These are phyloP conservation scores for Aspergillus panamensis DNA, from an alignment of 495 filamentous ascomycete genomes.

Conservation along the genomic window DNA sequence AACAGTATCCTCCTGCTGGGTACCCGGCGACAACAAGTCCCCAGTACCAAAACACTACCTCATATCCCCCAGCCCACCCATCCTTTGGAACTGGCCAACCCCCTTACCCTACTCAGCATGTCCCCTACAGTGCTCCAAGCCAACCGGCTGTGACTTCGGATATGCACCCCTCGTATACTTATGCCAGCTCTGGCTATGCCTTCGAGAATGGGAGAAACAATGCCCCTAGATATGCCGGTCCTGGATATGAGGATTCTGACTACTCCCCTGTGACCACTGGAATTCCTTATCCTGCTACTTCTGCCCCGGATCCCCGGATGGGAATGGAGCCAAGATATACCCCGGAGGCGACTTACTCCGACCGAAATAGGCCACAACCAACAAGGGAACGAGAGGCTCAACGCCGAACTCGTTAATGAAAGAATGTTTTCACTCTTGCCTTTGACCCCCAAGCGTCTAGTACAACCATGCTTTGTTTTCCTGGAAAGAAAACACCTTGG, in stretches of 20 bases:
- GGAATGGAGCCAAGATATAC: slow-evolving; percentile 50
- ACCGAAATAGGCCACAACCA: slow-evolving; percentile 45
- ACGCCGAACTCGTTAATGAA: slow-evolving; percentile 37
- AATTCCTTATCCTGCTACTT: slow-evolving; percentile 43
- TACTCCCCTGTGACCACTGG: slow-evolving; percentile 44
- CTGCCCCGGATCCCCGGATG: slow-evolving; percentile 47
- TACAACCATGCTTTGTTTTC: slow-evolving; percentile 19
- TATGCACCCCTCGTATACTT: slow-evolving; percentile 43
- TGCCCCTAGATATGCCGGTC: slow-evolving; percentile 47
- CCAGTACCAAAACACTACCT: slow-evolving; percentile 32
- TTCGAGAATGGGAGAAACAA: slow-evolving; percentile 45
- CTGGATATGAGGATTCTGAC: slow-evolving; percentile 46
- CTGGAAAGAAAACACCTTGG: slow-evolving; percentile 17
- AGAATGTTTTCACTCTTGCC: slow-evolving; percentile 17
- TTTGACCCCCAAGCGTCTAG: slow-evolving; percentile 7
- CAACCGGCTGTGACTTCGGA: slow-evolving; percentile 41
- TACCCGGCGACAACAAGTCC: slow-evolving; percentile 40
- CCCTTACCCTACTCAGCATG: slow-evolving; percentile 37
- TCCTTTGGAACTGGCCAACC: slow-evolving; percentile 36
- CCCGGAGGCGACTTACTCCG: slow-evolving; percentile 36
- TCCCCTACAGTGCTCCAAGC: slow-evolving; percentile 36
- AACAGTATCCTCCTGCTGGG: slow-evolving; percentile 35
- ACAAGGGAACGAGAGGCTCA: slow-evolving; percentile 42
- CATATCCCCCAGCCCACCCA: slow-evolving; percentile 40
- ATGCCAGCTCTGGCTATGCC: slow-evolving; percentile 36